Percentiles rank a stretch among this genome's conserved stretches.
These are phyloP conservation scores for Ceratocystis lukuohia DNA, from an alignment of 2,329 filamentous ascomycete species.

Conservation along the genomic window DNA sequence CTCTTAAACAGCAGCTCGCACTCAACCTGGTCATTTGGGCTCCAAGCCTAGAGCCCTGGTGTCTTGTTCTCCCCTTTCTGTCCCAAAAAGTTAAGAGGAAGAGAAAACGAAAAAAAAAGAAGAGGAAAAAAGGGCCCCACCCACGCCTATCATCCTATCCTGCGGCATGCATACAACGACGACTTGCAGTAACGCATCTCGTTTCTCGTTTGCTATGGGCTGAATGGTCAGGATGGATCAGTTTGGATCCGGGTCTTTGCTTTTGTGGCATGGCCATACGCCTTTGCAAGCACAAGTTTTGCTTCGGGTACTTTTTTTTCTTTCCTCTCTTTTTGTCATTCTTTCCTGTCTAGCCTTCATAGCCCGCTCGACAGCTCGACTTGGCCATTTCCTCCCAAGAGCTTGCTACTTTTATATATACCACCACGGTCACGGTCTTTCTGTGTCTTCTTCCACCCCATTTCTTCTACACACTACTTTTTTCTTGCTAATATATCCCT, in stretches of 20 bases:
- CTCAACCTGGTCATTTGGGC: background rate
- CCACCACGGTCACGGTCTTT: background rate
- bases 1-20: background rate
- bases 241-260: conserved; percentile 1
- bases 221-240: conserved; percentile 5
- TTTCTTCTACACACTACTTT: background rate
- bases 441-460: background rate
- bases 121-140: background rate
- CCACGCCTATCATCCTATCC: background rate
- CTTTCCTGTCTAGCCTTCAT: background rate
- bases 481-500: background rate
- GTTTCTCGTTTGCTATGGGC: conserved; percentile 1
- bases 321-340: background rate
- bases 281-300: conserved; percentile 3
- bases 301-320: conserved; percentile 1
- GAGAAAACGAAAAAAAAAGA: background rate
- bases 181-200: background rate
- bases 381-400: background rate
- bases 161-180: background rate
- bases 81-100: background rate
- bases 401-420: background rate
- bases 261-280: background rate
- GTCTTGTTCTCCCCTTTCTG: background rate
- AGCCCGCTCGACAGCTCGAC: background rate
- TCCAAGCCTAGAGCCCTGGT: background rate